Conservation (phyloP, 306 rosid genomes). For the Glycine soja region DNA sequence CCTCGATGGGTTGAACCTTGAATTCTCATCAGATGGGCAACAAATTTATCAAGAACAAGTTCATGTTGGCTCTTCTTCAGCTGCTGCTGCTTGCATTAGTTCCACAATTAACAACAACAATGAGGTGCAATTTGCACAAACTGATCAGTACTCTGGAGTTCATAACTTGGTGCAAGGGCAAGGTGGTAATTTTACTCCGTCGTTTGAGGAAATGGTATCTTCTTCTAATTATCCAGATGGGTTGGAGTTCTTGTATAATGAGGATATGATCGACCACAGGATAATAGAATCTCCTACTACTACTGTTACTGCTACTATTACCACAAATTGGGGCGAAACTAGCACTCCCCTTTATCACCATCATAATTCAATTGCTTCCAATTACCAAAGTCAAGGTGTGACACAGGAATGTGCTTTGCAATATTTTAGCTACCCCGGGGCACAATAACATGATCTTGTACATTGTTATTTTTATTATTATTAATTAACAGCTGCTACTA, state of each 20-base stretch:
- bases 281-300: conserved; percentile 40
- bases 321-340: conserved; percentile 59
- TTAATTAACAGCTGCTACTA: conserved; percentile 33
- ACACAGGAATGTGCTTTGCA: conserved; percentile 41
- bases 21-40: conserved; percentile 51
- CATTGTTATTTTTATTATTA: conserved; percentile 41
- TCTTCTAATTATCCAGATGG: conserved; percentile 56
- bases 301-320: background rate
- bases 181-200: conserved; percentile 41
- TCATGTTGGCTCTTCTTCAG: conserved; percentile 47
- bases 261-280: conserved; percentile 45
- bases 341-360: conserved; percentile 55
- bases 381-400: conserved; percentile 41
- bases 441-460: conserved; percentile 39
- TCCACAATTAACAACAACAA: conserved; percentile 34
- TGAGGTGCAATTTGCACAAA: conserved; percentile 46
- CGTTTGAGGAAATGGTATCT: conserved; percentile 55
- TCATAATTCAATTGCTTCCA: conserved; percentile 44
- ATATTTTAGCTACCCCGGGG: conserved; percentile 52
- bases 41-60: conserved; percentile 44
- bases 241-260: conserved; percentile 63
- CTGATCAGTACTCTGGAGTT: background rate
- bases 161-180: conserved; percentile 57
- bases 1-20: conserved; percentile 49
- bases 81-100: conserved; percentile 36